A percentile compares a stretch with the other conserved stretches of the same genome.
Evolutionary conservation across 306 rosid genomes (phyloP).

Genomic region (Senna tora): DNA sequence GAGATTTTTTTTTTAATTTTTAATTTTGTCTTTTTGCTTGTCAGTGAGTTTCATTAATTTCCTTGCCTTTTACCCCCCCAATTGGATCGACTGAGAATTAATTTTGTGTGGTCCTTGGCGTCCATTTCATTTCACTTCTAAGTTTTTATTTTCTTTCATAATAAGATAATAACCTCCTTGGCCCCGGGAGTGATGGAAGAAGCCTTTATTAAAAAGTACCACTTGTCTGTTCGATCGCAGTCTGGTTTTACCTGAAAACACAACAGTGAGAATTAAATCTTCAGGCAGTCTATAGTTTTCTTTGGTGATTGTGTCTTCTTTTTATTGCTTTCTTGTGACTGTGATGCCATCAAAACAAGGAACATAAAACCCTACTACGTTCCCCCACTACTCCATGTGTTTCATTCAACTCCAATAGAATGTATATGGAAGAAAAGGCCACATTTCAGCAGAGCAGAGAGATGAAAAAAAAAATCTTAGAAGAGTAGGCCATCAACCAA

Average conservation of each 20-base stretch:
- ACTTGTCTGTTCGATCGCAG: too few species aligned
- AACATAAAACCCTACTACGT: background rate
- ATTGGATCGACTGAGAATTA: conserved; percentile 26
- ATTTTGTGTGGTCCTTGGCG: background rate
- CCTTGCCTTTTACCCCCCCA: background rate
- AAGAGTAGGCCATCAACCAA: too few species aligned
- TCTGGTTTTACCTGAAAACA: background rate
- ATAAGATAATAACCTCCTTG: background rate
- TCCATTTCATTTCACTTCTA: background rate
- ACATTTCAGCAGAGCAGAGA: background rate
- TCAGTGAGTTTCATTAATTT: background rate
- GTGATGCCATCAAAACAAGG: conserved; percentile 12
- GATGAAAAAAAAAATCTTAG: background rate
- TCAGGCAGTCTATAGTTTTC: background rate
- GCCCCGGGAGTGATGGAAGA: background rate
- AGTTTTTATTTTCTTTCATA: background rate
- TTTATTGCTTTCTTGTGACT: too few species aligned
- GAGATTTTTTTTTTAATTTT: background rate
- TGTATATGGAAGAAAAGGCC: background rate
- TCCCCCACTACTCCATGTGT: background rate
- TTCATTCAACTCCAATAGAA: background rate
- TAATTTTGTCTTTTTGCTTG: conserved; percentile 16
- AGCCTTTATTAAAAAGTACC: too few species aligned
- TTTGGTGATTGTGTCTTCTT: too few species aligned
- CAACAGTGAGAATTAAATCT: background rate